Evolutionary conservation across 2,329 filamentous ascomycete genomes (phyloP).

Genomic region (Coniochaeta sp.): DNA sequence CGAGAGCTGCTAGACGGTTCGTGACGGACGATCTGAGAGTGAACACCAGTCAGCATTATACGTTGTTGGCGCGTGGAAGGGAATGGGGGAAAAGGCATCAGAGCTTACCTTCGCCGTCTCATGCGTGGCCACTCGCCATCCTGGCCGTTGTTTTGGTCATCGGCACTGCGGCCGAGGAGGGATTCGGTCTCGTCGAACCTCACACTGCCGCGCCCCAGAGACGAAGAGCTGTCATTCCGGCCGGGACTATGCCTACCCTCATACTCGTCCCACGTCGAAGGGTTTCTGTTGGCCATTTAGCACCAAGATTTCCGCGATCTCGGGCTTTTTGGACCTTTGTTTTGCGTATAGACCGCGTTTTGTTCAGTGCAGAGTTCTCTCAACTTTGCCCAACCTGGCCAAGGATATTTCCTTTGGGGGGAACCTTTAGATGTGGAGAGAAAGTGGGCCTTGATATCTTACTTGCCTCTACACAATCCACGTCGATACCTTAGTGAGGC

Average conservation of each 20-base stretch:
- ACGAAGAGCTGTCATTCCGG: constrained; percentile 30
- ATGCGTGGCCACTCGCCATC: constrained; percentile 19
- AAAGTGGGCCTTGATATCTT: neutral
- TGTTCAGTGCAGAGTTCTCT: neutral
- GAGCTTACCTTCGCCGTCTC: constrained; percentile 27
- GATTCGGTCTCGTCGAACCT: constrained; percentile 34
- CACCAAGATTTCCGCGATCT: neutral
- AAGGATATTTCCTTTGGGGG: neutral
- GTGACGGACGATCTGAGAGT: constrained; percentile 51
- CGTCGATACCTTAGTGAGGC: no score
- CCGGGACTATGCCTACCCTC: constrained; percentile 32
- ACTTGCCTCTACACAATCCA: neutral
- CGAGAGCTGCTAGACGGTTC: constrained; percentile 46
- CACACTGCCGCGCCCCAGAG: constrained; percentile 29
- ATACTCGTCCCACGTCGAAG: constrained; percentile 38
- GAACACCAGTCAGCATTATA: constrained; percentile 1
- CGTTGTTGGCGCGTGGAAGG: neutral
- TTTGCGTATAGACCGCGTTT: neutral
- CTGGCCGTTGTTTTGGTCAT: constrained; percentile 20
- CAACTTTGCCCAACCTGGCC: neutral
- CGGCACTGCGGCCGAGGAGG: constrained; percentile 29
- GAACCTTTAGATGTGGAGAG: neutral
- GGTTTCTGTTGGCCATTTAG: constrained; percentile 23
- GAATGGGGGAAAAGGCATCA: constrained; percentile 10
- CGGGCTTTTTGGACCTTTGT: neutral